These are phyloP conservation scores for Nannochloropsis salina DNA, from an alignment of 108 stramenopile genomes.

Conservation along the genomic window DNA sequence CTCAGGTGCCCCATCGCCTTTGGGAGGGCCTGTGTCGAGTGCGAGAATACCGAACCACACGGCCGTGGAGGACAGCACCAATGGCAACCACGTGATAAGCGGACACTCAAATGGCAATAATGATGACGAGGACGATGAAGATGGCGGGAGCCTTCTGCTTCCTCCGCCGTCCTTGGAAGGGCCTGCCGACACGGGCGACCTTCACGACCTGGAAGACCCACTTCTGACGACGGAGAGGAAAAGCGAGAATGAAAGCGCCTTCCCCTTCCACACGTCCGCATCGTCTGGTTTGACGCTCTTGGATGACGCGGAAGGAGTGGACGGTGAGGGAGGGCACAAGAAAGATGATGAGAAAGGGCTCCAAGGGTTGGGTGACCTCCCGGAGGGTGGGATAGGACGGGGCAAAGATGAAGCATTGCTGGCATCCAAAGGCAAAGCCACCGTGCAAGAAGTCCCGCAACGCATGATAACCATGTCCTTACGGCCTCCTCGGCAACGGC, in stretches of 20 bases:
- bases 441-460: neutral
- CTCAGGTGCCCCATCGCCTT: neutral
- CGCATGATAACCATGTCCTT: neutral
- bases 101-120: neutral
- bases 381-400: neutral
- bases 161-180: neutral
- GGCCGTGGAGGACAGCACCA: too few species aligned
- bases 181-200: too few species aligned
- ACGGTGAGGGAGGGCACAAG: neutral
- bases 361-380: neutral
- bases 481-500: neutral
- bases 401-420: neutral
- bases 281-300: neutral
- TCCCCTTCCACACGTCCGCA: neutral
- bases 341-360: neutral
- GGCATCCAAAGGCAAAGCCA: neutral
- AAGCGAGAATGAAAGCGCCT: neutral
- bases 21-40: neutral
- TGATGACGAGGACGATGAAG: neutral
- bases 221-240: neutral
- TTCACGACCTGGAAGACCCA: neutral
- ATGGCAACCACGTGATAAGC: neutral
- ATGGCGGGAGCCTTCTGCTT: neutral
- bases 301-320: neutral
- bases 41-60: neutral